These are phyloP conservation scores for Periglandula ipomoeae DNA, from an alignment of 2,329 filamentous ascomycete genomes.

Conservation along the genomic window DNA sequence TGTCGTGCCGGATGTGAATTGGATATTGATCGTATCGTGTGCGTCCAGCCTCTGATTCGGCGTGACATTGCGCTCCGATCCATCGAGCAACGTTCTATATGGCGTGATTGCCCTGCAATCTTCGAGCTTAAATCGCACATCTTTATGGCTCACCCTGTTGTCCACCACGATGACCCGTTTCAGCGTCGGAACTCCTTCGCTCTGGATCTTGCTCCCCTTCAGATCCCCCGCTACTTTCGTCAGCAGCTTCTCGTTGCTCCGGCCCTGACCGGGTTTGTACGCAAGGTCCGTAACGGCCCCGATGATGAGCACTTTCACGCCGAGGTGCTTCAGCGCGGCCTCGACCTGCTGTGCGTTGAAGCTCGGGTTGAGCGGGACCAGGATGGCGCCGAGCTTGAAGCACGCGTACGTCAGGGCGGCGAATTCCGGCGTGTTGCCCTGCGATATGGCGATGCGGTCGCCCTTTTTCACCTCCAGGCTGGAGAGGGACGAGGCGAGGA, in stretches of 20 bases:
- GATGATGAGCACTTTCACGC: conserved; percentile 65
- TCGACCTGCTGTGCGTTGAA: conserved; percentile 76
- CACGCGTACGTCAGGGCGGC: conserved; percentile 79
- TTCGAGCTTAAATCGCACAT: conserved; percentile 34
- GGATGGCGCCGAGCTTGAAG: conserved; percentile 87
- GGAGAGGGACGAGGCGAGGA: conserved; percentile 60
- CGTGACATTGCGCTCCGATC: conserved; percentile 23
- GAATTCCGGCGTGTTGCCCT: conserved; percentile 81
- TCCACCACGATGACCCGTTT: conserved; percentile 66
- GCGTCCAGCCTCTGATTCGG: conserved; percentile 41
- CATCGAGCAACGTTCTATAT: conserved; percentile 31
- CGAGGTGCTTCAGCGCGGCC: conserved; percentile 68
- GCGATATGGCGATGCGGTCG: conserved; percentile 73
- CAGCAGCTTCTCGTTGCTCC: conserved; percentile 43
- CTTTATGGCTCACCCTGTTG: conserved; percentile 50
- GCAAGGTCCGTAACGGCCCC: conserved; percentile 82
- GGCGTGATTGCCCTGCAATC: conserved; percentile 33
- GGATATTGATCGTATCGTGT: conserved; percentile 80
- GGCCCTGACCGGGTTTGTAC: conserved; percentile 46
- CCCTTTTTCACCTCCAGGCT: conserved; percentile 69
- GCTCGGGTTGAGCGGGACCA: conserved; percentile 87
- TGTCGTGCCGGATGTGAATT: conserved; percentile 96
- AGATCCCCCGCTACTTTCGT: conserved; percentile 35
- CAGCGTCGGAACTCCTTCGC: conserved; percentile 55
- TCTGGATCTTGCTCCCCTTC: conserved; percentile 18